These are phyloP conservation scores for Citrus cavaleriei DNA, from an alignment of 345 rosid genomes.

Conservation along the genomic window DNA sequence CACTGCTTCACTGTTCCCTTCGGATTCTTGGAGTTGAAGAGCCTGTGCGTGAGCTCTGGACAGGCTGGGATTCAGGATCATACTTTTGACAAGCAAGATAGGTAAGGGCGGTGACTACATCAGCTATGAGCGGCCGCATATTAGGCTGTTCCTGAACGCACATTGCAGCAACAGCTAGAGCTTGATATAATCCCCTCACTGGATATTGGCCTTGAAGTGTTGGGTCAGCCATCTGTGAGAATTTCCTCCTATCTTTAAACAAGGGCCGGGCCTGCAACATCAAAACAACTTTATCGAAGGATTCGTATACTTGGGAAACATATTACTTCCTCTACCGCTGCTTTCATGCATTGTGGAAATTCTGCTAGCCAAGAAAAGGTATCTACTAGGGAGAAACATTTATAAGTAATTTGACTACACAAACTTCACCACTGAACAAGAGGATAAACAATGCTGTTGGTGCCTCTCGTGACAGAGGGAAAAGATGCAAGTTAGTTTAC, in stretches of 20 bases:
- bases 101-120: conserved; percentile 63
- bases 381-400: background rate
- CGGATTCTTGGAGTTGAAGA: conserved; percentile 44
- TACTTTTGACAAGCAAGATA: conserved; percentile 57
- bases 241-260: conserved; percentile 61
- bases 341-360: background rate
- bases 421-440: background rate
- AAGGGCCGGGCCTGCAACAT: conserved; percentile 61
- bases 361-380: background rate
- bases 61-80: conserved; percentile 40
- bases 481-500: background rate
- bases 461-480: background rate
- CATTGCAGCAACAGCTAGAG: conserved; percentile 79
- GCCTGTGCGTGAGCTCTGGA: conserved; percentile 28
- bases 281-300: background rate
- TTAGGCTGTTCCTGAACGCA: conserved; percentile 74
- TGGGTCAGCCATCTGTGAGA: conserved; percentile 74
- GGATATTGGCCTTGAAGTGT: conserved; percentile 65
- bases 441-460: background rate
- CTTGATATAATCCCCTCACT: conserved; percentile 61
- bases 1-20: conserved; percentile 30
- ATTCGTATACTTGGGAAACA: background rate
- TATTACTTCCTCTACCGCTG: background rate
- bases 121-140: conserved; percentile 66
- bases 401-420: background rate